phyloP scores from a whole-genome alignment of 2,329 filamentous ascomycete genomes.

The Paecilomyces sp. region DNA sequence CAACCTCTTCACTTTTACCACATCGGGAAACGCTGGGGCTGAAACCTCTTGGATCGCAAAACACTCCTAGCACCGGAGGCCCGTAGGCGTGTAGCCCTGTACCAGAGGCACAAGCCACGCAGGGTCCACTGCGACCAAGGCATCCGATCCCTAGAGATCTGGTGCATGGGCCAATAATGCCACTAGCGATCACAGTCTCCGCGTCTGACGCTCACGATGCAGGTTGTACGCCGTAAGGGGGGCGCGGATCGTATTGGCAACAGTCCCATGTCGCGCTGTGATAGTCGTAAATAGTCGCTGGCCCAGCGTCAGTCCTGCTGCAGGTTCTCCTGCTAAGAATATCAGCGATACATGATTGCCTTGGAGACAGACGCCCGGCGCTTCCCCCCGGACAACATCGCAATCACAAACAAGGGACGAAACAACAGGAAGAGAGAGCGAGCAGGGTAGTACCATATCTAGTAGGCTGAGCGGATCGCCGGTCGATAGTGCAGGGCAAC shows the following conservation, averaged over 20 bases:
- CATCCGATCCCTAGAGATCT: not conserved
- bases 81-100: not conserved
- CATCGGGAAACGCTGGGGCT: not conserved
- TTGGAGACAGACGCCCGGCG: not conserved
- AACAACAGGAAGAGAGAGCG: not conserved
- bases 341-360: not conserved
- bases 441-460: too few species aligned
- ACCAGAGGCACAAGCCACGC: not conserved
- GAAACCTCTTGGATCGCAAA: not conserved
- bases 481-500: not conserved
- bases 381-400: not conserved
- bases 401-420: not conserved
- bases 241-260: not conserved
- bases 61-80: not conserved
- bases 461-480: not conserved
- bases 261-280: not conserved
- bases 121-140: not conserved
- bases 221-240: not conserved
- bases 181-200: not conserved
- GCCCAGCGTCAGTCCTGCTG: not conserved
- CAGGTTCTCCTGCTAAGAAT: not conserved
- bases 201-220: not conserved
- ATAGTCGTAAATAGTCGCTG: not conserved
- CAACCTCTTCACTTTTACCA: not conserved
- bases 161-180: not conserved